These are phyloP conservation scores for Stellera chamaejasme DNA, from an alignment of 345 rosid species.

Conservation along the genomic window DNA sequence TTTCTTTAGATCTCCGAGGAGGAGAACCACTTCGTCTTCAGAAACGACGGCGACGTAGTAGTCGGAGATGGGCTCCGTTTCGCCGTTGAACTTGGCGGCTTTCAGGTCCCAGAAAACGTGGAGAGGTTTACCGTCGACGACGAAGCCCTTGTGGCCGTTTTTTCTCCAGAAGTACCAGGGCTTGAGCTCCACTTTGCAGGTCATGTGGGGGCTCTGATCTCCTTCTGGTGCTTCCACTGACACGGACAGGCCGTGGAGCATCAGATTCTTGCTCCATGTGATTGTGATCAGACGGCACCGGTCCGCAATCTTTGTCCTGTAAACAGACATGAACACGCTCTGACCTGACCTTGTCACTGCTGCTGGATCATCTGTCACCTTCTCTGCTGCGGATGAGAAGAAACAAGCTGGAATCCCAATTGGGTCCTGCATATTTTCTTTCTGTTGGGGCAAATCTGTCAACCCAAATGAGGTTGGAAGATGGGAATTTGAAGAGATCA, in stretches of 20 bases:
- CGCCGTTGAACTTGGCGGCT: constrained; percentile 56
- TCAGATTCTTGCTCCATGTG: constrained; percentile 58
- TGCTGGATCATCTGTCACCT: constrained; percentile 35
- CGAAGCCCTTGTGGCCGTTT: constrained; percentile 53
- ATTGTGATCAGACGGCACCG: constrained; percentile 50
- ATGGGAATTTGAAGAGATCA: constrained; percentile 5
- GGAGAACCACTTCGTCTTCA: constrained; percentile 60
- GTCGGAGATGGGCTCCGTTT: constrained; percentile 55
- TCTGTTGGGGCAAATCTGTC: too few species aligned
- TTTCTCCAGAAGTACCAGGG: constrained; percentile 78
- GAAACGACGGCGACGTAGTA: constrained; percentile 80
- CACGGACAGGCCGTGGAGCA: constrained; percentile 50
- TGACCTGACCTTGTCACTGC: constrained; percentile 55
- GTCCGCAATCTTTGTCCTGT: constrained; percentile 47
- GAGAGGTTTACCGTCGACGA: constrained; percentile 38
- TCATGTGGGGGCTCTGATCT: constrained; percentile 32
- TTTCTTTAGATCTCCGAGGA: constrained; percentile 80
- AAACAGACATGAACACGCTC: constrained; percentile 58
- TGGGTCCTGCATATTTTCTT: constrained; percentile 38
- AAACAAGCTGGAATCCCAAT: constrained; percentile 59
- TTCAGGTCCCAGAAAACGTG: constrained; percentile 64
- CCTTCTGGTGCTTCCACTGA: constrained; percentile 43
- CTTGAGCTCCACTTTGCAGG: constrained; percentile 66
- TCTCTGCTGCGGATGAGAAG: constrained; percentile 30
- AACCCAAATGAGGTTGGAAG: background rate